Conservation (phyloP, 1,284 basidiomycete species). For the Leccinum pachyderme region DNA sequence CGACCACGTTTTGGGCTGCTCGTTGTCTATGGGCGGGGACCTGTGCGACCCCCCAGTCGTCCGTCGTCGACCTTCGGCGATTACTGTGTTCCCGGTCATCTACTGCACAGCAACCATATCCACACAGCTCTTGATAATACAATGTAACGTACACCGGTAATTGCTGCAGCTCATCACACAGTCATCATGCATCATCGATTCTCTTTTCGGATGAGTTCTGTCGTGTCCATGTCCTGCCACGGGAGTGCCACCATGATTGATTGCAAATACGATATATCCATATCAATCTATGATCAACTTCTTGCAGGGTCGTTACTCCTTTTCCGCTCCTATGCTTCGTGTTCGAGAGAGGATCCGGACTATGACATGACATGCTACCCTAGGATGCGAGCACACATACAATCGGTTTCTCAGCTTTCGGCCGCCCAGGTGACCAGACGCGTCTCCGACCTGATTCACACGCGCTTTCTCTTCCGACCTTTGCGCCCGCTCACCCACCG, state of each 20-base stretch:
- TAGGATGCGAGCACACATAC: neutral
- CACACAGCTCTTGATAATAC: neutral
- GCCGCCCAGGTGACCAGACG: neutral
- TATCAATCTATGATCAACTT: neutral
- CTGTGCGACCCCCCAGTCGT: neutral
- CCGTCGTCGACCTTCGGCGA: neutral
- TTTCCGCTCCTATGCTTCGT: neutral
- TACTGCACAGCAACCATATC: neutral
- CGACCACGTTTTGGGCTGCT: neutral
- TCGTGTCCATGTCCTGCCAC: neutral
- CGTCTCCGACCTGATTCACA: neutral
- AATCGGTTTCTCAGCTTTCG: neutral
- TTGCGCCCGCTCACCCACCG: neutral
- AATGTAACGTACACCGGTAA: neutral
- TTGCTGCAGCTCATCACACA: neutral
- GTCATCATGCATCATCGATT: neutral
- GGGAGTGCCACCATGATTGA: neutral
- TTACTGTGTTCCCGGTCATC: neutral
- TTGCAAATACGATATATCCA: neutral
- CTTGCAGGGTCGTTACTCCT: neutral
- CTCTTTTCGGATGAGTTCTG: neutral
- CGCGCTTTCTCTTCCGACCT: neutral
- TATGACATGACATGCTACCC: neutral
- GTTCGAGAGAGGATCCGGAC: neutral
- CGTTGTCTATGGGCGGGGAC: neutral